Percentiles rank a stretch among this genome's conserved stretches.
These are phyloP conservation scores for Knoxdaviesia proteae DNA, from an alignment of 2,329 filamentous ascomycete genomes.

Conservation along the genomic window DNA sequence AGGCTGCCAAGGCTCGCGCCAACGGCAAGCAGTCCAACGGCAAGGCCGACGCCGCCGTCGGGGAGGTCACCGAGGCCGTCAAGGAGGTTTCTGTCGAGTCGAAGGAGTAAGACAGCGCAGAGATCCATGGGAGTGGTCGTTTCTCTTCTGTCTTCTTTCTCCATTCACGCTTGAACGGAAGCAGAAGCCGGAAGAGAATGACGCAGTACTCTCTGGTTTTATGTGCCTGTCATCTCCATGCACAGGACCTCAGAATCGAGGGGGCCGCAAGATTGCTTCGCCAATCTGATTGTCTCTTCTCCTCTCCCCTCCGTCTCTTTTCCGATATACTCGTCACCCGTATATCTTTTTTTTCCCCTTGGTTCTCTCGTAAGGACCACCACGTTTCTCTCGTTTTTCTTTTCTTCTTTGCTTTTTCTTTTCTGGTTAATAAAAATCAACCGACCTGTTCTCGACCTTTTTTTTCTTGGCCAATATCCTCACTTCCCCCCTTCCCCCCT, in stretches of 20 bases:
- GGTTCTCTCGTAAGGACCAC: not conserved
- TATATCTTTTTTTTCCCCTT: not conserved
- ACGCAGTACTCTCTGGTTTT: too few species aligned
- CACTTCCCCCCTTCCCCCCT: too few species aligned
- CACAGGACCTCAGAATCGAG: too few species aligned
- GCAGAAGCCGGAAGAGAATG: too few species aligned
- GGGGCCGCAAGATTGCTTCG: too few species aligned
- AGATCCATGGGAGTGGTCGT: not conserved
- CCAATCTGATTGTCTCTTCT: too few species aligned
- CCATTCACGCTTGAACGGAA: not conserved
- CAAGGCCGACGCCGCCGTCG: not conserved
- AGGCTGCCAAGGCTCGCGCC: slow-evolving; percentile 31
- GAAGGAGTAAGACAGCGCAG: not conserved
- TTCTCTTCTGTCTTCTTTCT: not conserved
- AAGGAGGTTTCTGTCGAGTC: not conserved
- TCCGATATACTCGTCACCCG: not conserved
- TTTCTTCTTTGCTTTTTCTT: not conserved
- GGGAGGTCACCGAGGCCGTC: not conserved
- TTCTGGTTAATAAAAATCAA: not conserved
- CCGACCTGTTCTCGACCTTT: too few species aligned
- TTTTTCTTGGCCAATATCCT: too few species aligned
- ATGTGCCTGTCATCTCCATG: too few species aligned
- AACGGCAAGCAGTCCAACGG: slow-evolving; percentile 30
- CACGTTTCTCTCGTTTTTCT: not conserved
- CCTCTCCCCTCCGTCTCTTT: not conserved